A percentile compares a stretch with the other conserved stretches of the same genome.
Evolutionary conservation across 805 yeast genomes (phyloP).

Genomic region (Candida gorgasii): DNA sequence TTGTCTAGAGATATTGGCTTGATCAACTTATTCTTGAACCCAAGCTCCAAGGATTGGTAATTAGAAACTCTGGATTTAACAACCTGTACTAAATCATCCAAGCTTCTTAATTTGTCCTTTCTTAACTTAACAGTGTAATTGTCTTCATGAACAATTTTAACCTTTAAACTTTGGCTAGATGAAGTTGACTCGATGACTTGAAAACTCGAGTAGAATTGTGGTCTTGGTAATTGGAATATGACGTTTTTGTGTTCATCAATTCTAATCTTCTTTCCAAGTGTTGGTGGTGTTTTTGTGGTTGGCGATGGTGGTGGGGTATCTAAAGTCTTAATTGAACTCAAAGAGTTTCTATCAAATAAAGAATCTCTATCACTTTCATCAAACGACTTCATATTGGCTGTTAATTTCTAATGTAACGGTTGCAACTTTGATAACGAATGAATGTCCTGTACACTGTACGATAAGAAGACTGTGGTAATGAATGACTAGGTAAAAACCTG

Average conservation of each 20-base stretch:
- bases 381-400: neutral
- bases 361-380: conserved; percentile 6
- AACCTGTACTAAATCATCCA: conserved; percentile 12
- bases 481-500: neutral
- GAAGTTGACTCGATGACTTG: conserved; percentile 3
- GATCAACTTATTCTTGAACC: conserved; percentile 11
- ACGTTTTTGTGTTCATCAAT: neutral
- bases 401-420: too few relatives aligned
- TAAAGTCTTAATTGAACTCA: conserved; percentile 3
- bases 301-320: conserved; percentile 13
- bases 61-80: conserved; percentile 9
- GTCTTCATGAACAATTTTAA: conserved; percentile 9
- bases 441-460: neutral
- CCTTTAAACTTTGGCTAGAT: conserved; percentile 6
- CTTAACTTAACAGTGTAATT: conserved; percentile 10
- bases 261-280: too few relatives aligned
- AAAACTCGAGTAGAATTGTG: conserved; percentile 8
- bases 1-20: conserved; percentile 12
- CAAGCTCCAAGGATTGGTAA: conserved; percentile 6
- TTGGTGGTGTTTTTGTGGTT: neutral
- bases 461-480: neutral
- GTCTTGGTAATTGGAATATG: conserved; percentile 4
- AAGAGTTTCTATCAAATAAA: neutral
- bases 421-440: too few relatives aligned
- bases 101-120: conserved; percentile 13